Evolutionary conservation across 2,329 filamentous ascomycete species (phyloP), one percentile per base, ranked within the genome.

Genomic region (Trichoderma afroharzianum): DNA sequence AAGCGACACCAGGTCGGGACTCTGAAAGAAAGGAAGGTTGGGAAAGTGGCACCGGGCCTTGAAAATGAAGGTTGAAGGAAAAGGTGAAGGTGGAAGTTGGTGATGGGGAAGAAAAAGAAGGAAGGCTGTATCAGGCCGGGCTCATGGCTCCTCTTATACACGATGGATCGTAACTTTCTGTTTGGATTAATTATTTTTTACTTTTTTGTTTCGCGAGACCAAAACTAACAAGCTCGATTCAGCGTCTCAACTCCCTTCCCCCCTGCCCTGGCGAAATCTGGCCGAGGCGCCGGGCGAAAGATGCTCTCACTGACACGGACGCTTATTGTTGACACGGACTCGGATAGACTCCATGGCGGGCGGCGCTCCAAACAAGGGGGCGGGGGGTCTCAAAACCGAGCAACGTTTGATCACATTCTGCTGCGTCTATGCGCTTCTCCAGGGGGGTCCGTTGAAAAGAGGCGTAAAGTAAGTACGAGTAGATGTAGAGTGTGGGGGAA

Each of bases 1-100:
- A 63, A 73, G 59, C 70, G 74, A 74, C 74, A 47, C 74, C 74
- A 61, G 74, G 74, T 72, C 74, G 70, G 30, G 58, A 64, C 43
- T 71, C 58, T 43, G 28, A 67, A 32, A 63, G 67, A 71, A 73
- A 57, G 33, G 50, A 72, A 68, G 68, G 43, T 63, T 62, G 47
- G 58, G 68, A 70, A 72, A 64, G 59, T 36, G 71, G 66, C 71
- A n/a, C 71, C 71, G 58, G 71, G 71, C 71, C 71, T 71, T 57
- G 50, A 66, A 57, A 50, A 32, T 39, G 28, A 61, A 36, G 62
- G 30, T 57, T 66, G 53, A 26, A 55, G 32, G 53, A 53, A 63
- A 64, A 32, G 57, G 62, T 71, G 68, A 63, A 43, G 63, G 68
- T 50, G 43, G 68, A 67, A 67, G 63, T 47, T 50, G 68, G 53